A percentile compares a stretch with the other conserved stretches of the same genome.
phyloP scores from a whole-genome alignment of 139 green algal genomes.

The Chlorella sp. region DNA sequence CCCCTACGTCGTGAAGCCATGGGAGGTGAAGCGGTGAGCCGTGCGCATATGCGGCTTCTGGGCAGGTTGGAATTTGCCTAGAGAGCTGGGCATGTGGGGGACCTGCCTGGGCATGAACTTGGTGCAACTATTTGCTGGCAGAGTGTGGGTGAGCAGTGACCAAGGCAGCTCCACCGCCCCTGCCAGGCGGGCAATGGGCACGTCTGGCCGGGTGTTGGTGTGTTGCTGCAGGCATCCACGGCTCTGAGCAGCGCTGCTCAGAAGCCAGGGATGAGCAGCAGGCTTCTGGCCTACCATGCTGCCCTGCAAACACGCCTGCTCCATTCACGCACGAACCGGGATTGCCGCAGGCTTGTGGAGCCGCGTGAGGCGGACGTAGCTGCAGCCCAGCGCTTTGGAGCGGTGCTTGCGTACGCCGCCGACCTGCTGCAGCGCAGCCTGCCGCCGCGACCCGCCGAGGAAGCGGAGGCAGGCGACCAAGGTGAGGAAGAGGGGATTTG shows the following conservation, averaged over 20 bases:
- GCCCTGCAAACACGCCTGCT: too few species aligned
- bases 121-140: background rate
- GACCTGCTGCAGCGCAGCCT: background rate
- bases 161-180: background rate
- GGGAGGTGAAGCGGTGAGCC: background rate
- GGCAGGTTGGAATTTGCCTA: background rate
- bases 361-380: background rate
- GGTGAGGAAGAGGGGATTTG: too few species aligned
- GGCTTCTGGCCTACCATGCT: background rate
- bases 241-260: background rate
- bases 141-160: background rate
- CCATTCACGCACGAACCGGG: too few species aligned
- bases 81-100: background rate
- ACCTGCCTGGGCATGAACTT: too few species aligned
- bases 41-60: background rate
- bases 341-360: background rate
- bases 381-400: background rate
- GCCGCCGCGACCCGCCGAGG: background rate
- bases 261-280: too few species aligned
- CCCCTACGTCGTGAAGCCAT: background rate
- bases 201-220: too few species aligned
- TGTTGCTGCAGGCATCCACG: too few species aligned
- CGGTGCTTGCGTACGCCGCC: background rate
- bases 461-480: background rate
- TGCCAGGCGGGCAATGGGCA: too few species aligned